Evolutionary conservation across 2,329 filamentous ascomycete species (phyloP), one percentile per base, ranked within the genome.

Genomic region (Lojkania enalia): DNA sequence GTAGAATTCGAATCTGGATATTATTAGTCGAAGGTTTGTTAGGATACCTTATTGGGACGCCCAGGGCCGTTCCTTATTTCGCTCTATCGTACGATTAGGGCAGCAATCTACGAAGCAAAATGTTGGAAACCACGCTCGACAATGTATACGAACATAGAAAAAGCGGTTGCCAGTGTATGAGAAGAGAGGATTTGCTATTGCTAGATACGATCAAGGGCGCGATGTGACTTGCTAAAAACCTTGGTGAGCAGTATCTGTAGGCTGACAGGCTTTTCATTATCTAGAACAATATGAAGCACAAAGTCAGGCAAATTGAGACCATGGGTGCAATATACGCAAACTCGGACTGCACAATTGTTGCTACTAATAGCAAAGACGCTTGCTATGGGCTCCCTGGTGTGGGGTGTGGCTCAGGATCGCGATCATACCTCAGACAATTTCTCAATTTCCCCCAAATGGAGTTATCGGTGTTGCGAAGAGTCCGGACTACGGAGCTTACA

Each of bases 271-370:
- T 44, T 5, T 44, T 33, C 41, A 44, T 44, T n/a, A 39, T 44
- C 14, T 35, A 44, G 19, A 18, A 39, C 20, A 35, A 37, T 16
- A 16, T 25, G 6, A 29, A 20, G 3, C 30, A 43, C 11, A 46
- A 44, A 20, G 20, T 12, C 12, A n/a, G 12, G 4, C 44, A 39
- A 13, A 47, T 50, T 16, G 19, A 43, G 14, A 23, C 15, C 13
- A 50, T 50, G 47, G 47, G 32, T 3, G 35, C 43, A 1, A 47
- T 50, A n/a, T 50, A 50, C 30, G 43, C 43, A 4, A 29, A 47
- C 30, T 27, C 47, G 13, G 35, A 40, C n/a, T 23, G 35, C 21
- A 50, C 47, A 5, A 50, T 50, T 20, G 38, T 50, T 19, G 47
- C 47, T 5, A 44, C 39, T 12, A 21, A 38, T 3, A 44, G 47